Evolutionary conservation across 129 eudicot genomes (phyloP).

Genomic region (Smallanthus sonchifolius): DNA sequence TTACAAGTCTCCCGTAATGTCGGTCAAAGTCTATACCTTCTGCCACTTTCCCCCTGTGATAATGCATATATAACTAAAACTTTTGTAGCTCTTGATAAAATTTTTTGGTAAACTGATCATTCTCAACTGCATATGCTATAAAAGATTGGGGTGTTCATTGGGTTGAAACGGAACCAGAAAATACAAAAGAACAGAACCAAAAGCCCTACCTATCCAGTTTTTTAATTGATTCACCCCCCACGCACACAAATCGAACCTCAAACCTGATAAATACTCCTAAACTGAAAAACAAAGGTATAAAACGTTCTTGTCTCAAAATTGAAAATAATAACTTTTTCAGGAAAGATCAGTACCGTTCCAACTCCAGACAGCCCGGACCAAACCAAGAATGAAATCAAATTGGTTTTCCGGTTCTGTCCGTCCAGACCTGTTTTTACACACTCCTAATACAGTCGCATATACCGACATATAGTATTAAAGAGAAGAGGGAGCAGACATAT

Average conservation of each 20-base stretch:
- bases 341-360: neutral
- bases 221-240: neutral
- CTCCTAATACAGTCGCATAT: neutral
- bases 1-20: conserved; percentile 95
- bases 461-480: neutral
- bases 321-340: neutral
- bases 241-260: neutral
- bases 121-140: neutral
- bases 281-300: neutral
- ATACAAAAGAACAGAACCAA: neutral
- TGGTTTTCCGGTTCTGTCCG: neutral
- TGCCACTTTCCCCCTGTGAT: conserved; percentile 90
- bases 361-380: neutral
- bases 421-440: neutral
- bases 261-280: neutral
- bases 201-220: neutral
- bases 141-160: neutral
- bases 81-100: neutral
- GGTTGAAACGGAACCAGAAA: neutral
- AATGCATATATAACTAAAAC: neutral
- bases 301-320: neutral
- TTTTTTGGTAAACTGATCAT: neutral
- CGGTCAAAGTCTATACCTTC: conserved; percentile 99
- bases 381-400: neutral
- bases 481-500: neutral